phyloP scores from a whole-genome alignment of 345 rosid species.

The Orychophragmus violaceus region DNA sequence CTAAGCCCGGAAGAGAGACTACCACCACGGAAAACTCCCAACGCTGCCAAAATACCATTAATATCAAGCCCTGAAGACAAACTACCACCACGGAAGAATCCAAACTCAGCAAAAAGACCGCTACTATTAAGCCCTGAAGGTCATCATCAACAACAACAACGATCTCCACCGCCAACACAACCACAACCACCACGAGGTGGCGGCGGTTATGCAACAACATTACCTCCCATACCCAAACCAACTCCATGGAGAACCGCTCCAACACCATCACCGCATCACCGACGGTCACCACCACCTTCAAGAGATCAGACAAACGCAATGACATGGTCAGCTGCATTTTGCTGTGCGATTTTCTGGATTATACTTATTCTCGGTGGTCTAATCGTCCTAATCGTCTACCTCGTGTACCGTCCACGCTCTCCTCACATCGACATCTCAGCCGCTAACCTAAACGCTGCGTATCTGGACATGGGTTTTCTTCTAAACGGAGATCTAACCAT shows the following conservation, averaged over 20 bases:
- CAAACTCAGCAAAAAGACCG: constrained; percentile 10
- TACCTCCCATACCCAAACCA: constrained; percentile 33
- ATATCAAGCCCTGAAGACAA: constrained; percentile 5
- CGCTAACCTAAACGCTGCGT: constrained; percentile 75
- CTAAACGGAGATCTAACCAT: constrained; percentile 72
- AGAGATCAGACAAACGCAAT: constrained; percentile 32
- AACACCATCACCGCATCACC: constrained; percentile 27
- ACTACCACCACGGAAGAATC: background rate
- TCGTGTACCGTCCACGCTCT: constrained; percentile 71
- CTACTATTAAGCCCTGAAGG: constrained; percentile 23
- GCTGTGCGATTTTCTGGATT: constrained; percentile 66
- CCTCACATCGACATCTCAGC: constrained; percentile 57
- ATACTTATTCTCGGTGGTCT: constrained; percentile 65
- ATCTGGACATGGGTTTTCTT: constrained; percentile 64
- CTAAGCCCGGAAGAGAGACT: constrained; percentile 22
- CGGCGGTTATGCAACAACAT: constrained; percentile 16
- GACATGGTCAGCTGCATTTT: constrained; percentile 59
- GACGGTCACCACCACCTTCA: constrained; percentile 14
- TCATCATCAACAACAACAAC: background rate
- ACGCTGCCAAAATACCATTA: constrained; percentile 7
- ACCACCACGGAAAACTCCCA: constrained; percentile 7
- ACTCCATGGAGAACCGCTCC: constrained; percentile 23
- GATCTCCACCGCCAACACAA: background rate
- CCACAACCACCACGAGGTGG: constrained; percentile 9
- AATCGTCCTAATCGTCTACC: constrained; percentile 60